Evolutionary conservation across 805 yeast genomes (phyloP).

Genomic region (Blastobotrys robertii): DNA sequence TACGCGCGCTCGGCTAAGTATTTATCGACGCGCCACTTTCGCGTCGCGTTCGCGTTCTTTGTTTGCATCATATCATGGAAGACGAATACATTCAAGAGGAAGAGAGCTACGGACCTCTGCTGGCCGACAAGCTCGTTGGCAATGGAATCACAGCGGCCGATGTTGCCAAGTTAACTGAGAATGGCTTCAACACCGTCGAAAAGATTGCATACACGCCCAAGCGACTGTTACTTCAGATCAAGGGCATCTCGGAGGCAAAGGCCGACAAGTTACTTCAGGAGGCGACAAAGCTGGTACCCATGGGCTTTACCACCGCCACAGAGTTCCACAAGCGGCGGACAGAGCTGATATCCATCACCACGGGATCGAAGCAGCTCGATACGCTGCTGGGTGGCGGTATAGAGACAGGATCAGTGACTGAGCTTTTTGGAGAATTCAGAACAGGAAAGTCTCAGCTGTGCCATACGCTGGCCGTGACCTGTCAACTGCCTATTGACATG

Average conservation of each 20-base stretch:
- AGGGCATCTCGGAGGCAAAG: conserved; percentile 92
- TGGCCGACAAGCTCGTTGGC: conserved; percentile 6
- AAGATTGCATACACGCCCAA: conserved; percentile 41
- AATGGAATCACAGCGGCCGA: conserved; percentile 75
- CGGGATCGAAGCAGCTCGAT: conserved; percentile 91
- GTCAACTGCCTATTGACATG: conserved; percentile 91
- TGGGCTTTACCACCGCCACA: conserved; percentile 96
- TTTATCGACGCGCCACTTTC: background rate
- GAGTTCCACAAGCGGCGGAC: conserved; percentile 86
- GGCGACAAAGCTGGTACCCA: conserved; percentile 79
- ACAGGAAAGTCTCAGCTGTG: conserved; percentile 97
- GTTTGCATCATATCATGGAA: conserved; percentile 1
- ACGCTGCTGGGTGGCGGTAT: conserved; percentile 92
- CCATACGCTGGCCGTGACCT: conserved; percentile 92
- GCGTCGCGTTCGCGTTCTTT: conserved; percentile 1
- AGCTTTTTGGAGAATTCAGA: conserved; percentile 92
- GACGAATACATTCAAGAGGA: conserved; percentile 2
- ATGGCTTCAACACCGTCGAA: conserved; percentile 84
- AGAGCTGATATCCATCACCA: conserved; percentile 84
- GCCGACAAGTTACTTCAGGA: conserved; percentile 78
- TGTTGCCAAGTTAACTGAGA: conserved; percentile 67
- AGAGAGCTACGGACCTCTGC: conserved; percentile 1
- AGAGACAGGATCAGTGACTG: conserved; percentile 95
- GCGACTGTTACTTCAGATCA: conserved; percentile 62
- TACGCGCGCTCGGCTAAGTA: background rate